phyloP scores from a whole-genome alignment of 768 basidiomycete genomes.

The Tricholoma furcatifolium region DNA sequence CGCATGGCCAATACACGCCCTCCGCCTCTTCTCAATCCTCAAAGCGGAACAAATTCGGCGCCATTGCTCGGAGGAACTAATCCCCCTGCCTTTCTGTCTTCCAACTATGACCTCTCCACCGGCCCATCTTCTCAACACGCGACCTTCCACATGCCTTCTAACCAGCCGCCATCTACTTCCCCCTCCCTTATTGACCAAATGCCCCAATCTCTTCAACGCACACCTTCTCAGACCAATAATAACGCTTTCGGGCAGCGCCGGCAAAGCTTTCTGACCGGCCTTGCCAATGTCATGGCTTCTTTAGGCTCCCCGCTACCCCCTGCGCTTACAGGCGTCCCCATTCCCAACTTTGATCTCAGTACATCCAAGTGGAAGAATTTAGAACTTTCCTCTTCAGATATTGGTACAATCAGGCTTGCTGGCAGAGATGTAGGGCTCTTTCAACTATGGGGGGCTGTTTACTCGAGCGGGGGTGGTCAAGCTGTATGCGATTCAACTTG shows the following conservation, averaged over 20 bases:
- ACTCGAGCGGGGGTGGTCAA: constrained; percentile 56
- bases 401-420: constrained; percentile 65
- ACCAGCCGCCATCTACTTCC: constrained; percentile 38
- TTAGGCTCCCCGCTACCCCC: constrained; percentile 72
- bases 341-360: constrained; percentile 59
- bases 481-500: constrained; percentile 44
- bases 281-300: constrained; percentile 58
- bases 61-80: constrained; percentile 65
- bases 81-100: constrained; percentile 41
- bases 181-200: constrained; percentile 47
- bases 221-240: constrained; percentile 26
- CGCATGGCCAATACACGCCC: constrained; percentile 52
- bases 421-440: constrained; percentile 79
- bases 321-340: constrained; percentile 61
- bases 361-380: constrained; percentile 65
- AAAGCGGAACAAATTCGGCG: constrained; percentile 64
- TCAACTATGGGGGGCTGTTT: constrained; percentile 65
- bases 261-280: constrained; percentile 55
- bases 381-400: constrained; percentile 53
- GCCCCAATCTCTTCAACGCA: constrained; percentile 36
- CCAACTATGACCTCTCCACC: constrained; percentile 43
- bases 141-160: constrained; percentile 45
- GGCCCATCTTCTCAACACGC: constrained; percentile 34
- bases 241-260: constrained; percentile 51
- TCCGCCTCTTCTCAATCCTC: constrained; percentile 29